Evolutionary conservation across 164 flowering plant species (phyloP), one percentile per base, ranked within the genome.

Genomic region (Kalanchoe fedtschenkoi): DNA sequence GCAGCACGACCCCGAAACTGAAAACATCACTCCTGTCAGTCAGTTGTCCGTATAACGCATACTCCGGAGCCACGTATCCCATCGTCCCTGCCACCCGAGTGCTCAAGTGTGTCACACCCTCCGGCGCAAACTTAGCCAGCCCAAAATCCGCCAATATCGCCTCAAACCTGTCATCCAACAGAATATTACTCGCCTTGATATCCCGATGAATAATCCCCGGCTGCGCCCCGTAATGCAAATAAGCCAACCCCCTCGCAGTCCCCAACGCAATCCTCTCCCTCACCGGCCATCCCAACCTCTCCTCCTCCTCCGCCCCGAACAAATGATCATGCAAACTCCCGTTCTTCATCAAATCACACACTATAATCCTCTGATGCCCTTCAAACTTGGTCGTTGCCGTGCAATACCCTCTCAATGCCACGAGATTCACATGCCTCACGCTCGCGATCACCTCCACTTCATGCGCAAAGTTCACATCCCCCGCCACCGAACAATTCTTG

Each of bases 11-110:
- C 56, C 93, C 96, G 66, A 83, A 91, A 71, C 96, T 88, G 51
- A 79, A 88, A 26, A 88, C 95, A 71, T 86, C 95, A 32, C 91
- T 84, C 54, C 86, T 80, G 66, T 91, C 96, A 0, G 96, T 86
- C 60, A 91, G 65, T 38, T 91, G 91, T 37, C 97, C 96, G 61
- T 86, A 88, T 63, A 88, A 65, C 0, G 96, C 96, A 75, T 91
- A 91, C 70, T 91, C 97, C 3, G 97, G 97, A 0, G 97, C 91
- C 60, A 88, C 88, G 76, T 88, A 91, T 17, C 97, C 97, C 79
- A 88, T 74, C 9, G 96, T 91, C 47, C 97, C 96, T 0, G 93
- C 95, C 35, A 91, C 93, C 68, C 88, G 67, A 1, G 97, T 91
- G 73, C 95, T 91, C 80, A 86, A 22, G 71, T 88, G 96, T 1